Conservation (phyloP, 1,284 basidiomycete genomes). For the Apiotrichum sp. region DNA sequence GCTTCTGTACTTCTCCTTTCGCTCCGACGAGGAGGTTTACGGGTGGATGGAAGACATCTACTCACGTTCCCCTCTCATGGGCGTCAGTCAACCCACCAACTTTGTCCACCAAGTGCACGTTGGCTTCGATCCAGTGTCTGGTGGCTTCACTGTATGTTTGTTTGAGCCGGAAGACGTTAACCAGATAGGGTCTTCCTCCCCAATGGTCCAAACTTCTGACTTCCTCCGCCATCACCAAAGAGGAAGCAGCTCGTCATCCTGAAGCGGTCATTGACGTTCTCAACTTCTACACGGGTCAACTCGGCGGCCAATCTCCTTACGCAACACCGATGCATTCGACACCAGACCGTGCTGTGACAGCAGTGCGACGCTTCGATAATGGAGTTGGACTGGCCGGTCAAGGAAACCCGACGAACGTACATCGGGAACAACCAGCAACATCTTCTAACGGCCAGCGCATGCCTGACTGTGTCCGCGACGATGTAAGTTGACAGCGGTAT, state of each 20-base stretch:
- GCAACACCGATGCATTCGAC: conserved; percentile 43
- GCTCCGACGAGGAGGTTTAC: conserved; percentile 92
- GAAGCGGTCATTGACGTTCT: conserved; percentile 96
- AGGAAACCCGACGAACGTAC: conserved; percentile 7
- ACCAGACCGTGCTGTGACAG: conserved; percentile 39
- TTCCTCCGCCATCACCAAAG: conserved; percentile 92
- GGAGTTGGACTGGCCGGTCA: conserved; percentile 73
- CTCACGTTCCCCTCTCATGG: conserved; percentile 82
- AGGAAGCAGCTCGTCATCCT: conserved; percentile 94
- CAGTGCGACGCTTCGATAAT: conserved; percentile 63
- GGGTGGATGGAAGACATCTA: conserved; percentile 97
- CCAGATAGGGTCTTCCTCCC: conserved; percentile 76
- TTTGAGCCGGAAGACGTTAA: not conserved
- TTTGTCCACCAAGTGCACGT: conserved; percentile 98
- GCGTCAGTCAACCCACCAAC: conserved; percentile 88
- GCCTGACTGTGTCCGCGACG: not conserved
- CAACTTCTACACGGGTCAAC: conserved; percentile 83
- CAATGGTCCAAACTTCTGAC: conserved; percentile 95
- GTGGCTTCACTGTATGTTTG: conserved; percentile 74
- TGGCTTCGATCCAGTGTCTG: conserved; percentile 88
- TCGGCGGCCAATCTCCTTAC: conserved; percentile 16
- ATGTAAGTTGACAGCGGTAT: not conserved
- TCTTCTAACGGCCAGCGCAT: not conserved
- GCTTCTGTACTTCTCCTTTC: conserved; percentile 54
- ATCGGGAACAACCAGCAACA: not conserved